phyloP scores from a whole-genome alignment of 1,139 yeast genomes.

The Casaregolazyma suthepensis region DNA sequence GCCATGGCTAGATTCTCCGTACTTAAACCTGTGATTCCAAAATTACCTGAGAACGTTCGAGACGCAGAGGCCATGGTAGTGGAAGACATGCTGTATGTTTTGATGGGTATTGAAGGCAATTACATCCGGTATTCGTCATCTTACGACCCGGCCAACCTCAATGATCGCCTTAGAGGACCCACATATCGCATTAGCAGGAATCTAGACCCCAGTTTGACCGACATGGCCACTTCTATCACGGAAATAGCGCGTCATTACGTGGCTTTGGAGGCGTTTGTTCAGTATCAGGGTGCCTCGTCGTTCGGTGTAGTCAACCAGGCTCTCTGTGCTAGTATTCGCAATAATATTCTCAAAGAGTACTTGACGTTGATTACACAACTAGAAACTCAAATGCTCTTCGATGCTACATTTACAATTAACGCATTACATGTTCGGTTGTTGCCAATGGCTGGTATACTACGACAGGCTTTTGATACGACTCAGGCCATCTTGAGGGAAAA shows the following conservation, averaged over 20 bases:
- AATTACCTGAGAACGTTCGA: slow-evolving; percentile 23
- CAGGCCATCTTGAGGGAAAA: slow-evolving; percentile 39
- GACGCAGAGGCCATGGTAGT: slow-evolving; percentile 69
- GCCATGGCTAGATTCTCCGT: slow-evolving; percentile 24
- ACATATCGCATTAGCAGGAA: slow-evolving; percentile 67
- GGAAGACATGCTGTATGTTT: slow-evolving; percentile 60
- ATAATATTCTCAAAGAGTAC: slow-evolving; percentile 45
- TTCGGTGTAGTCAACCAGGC: slow-evolving; percentile 75
- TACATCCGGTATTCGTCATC: slow-evolving; percentile 64
- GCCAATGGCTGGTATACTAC: slow-evolving; percentile 37
- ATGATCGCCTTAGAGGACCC: slow-evolving; percentile 54
- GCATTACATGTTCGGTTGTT: slow-evolving; percentile 41
- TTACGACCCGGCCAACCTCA: slow-evolving; percentile 42
- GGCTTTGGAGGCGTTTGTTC: slow-evolving; percentile 50
- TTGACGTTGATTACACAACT: slow-evolving; percentile 42
- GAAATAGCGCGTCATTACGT: slow-evolving; percentile 58
- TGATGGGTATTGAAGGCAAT: slow-evolving; percentile 74
- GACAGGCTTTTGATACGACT: slow-evolving; percentile 54
- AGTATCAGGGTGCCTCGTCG: slow-evolving; percentile 45
- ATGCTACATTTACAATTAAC: slow-evolving; percentile 43
- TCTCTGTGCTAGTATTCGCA: slow-evolving; percentile 54
- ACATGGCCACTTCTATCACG: slow-evolving; percentile 58
- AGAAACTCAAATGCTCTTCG: slow-evolving; percentile 48
- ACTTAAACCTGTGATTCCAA: slow-evolving; percentile 12
- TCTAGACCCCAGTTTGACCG: slow-evolving; percentile 69